Base-by-base conservation (phyloP, 331 rosid species). In the Cydonia oblonga region DNA sequence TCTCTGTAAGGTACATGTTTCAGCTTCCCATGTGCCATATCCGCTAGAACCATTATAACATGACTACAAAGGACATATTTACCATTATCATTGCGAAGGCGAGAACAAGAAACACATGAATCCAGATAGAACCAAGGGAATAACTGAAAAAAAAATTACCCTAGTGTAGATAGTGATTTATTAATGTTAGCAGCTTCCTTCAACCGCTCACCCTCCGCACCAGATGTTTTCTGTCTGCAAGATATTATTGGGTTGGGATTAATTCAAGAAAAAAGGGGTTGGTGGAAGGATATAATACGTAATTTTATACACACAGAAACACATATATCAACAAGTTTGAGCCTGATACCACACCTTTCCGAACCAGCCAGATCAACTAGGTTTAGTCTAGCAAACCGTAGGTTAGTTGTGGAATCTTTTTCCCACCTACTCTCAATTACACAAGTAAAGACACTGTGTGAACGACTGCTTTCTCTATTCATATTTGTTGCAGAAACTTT, bases 331-430 rank as follows among this genome's bases (percentile, higher is more conserved):
- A 44, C 38, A 78, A 76, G 67, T 74, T 66, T 38, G 69, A 23
- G 78, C 65, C 57, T 12, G 63, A 72, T 69, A 53, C 44, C 79
- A 53, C 78, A 87, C 98, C 98, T 88, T 80, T 95, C 98, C 30
- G 98, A 95, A 73, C 98, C 98, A 73, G 98, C 98, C 72, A 95
- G 88, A 83, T 95, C 98, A 77, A 95, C 98, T 60, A 95, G 85
- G 83, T 95, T 95, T 59, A 95, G 78, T 84, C 97, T 85, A 60
- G 98, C 96, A 85, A 89, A 95, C 19, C 97, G 96, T 44, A 88
- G 85, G 85, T 95, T 95, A 68, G 98, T 80, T 38, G 96, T 81
- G 65, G 97, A 85, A 65, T 95, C 96, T 35, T 88, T 95, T 80
- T 95, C 98, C 98, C 97, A 91, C 66, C 80, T 87, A 84, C 98